phyloP scores from a whole-genome alignment of 1,139 yeast species.

The Magnusiomyces tetraspermus region DNA sequence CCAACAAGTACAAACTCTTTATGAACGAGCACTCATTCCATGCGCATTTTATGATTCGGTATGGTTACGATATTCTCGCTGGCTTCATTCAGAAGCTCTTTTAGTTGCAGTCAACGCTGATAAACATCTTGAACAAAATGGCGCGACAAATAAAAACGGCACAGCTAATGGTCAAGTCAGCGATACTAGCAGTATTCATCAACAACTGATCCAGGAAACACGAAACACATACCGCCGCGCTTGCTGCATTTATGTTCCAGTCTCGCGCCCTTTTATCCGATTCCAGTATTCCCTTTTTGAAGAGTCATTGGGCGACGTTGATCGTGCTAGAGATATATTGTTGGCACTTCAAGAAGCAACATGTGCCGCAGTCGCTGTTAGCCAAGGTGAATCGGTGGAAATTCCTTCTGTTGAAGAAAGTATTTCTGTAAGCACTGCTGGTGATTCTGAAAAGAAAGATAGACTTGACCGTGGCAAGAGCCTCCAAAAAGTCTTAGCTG shows the following conservation, averaged over 20 bases:
- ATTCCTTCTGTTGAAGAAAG: background rate
- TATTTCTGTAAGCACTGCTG: background rate
- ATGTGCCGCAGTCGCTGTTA: background rate
- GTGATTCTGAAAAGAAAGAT: background rate
- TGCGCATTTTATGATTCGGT: conserved; percentile 46
- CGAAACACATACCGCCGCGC: conserved; percentile 30
- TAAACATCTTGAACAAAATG: background rate
- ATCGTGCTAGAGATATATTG: conserved; percentile 27
- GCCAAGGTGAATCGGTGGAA: background rate
- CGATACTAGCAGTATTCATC: conserved; percentile 11
- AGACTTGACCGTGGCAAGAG: background rate
- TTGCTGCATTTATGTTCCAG: conserved; percentile 27
- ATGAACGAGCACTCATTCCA: conserved; percentile 42
- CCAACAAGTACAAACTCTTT: conserved; percentile 37
- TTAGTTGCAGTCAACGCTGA: background rate
- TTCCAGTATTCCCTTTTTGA: conserved; percentile 32
- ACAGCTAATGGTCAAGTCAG: too few species aligned
- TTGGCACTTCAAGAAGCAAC: conserved; percentile 16
- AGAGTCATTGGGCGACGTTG: conserved; percentile 27
- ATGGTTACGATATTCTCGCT: conserved; percentile 56
- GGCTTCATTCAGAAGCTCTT: conserved; percentile 20
- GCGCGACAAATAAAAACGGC: too few species aligned
- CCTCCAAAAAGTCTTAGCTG: background rate
- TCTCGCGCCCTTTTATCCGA: conserved; percentile 28
- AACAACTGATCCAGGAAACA: conserved; percentile 21